Percentiles rank a stretch among this genome's conserved stretches.
Evolutionary conservation across 2,329 filamentous ascomycete genomes (phyloP).

Genomic region (Fusarium incarnatum): DNA sequence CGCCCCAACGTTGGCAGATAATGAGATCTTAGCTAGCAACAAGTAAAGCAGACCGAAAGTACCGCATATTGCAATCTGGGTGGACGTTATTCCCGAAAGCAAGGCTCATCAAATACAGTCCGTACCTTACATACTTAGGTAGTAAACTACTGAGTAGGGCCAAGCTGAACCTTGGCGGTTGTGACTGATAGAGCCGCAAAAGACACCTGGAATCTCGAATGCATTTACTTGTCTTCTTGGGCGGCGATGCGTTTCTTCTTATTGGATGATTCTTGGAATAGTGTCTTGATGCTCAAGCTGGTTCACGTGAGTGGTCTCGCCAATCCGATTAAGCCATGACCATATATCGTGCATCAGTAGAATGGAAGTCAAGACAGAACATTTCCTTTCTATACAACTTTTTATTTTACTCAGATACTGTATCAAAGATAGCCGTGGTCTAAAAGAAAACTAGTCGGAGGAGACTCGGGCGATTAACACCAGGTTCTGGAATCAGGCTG

Average conservation of each 20-base stretch:
- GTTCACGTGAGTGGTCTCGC: not conserved
- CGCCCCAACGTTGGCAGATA: not conserved
- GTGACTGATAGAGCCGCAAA: not conserved
- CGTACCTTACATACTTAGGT: not conserved
- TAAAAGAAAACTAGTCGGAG: no score
- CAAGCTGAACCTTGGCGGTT: not conserved
- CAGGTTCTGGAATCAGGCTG: no score
- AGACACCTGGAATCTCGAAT: not conserved
- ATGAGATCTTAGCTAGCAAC: not conserved
- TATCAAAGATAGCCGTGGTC: no score
- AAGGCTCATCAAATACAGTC: not conserved
- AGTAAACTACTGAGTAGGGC: not conserved
- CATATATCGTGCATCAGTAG: no score
- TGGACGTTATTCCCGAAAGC: not conserved
- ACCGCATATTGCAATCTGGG: not conserved
- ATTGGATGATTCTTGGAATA: fast-evolving
- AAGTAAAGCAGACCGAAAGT: not conserved
- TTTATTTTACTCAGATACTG: no score
- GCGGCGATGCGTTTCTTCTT: not conserved
- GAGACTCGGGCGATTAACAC: no score
- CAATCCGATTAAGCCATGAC: no score
- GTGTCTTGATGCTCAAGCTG: not conserved
- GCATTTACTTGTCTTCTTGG: not conserved
- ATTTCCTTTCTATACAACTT: no score
- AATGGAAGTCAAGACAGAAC: no score